These are phyloP conservation scores for Peribolospora baueri DNA, from an alignment of 768 basidiomycete genomes.

Conservation along the genomic window DNA sequence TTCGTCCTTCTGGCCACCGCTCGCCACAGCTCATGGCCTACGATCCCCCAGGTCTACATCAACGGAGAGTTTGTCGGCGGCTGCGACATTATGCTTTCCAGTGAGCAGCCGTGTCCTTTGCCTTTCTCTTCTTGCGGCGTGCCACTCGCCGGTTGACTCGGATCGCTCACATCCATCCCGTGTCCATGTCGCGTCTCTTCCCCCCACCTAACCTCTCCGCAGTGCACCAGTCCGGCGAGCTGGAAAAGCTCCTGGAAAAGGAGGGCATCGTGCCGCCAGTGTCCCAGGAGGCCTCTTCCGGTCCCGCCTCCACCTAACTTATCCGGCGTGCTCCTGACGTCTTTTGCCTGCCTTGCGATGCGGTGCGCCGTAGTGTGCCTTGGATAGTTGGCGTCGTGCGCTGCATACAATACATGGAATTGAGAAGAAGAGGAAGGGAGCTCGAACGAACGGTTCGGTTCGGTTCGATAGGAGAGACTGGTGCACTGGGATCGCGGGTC, in stretches of 20 bases:
- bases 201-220: background rate
- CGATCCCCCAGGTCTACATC: constrained; percentile 82
- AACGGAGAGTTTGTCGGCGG: constrained; percentile 91
- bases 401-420: too few relatives aligned
- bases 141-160: background rate
- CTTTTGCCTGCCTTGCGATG: too few relatives aligned
- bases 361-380: too few relatives aligned
- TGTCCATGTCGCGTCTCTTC: background rate
- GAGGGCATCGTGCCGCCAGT: constrained; percentile 40
- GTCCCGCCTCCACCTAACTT: too few relatives aligned
- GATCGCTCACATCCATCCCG: background rate
- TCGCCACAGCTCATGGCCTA: constrained; percentile 68
- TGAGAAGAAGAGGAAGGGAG: too few relatives aligned
- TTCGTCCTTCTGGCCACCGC: background rate
- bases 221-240: constrained; percentile 95
- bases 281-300: constrained; percentile 5
- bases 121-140: background rate
- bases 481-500: too few relatives aligned
- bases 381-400: too few relatives aligned
- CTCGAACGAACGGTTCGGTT: too few relatives aligned
- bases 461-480: too few relatives aligned
- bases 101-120: constrained; percentile 28
- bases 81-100: constrained; percentile 76
- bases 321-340: too few relatives aligned
- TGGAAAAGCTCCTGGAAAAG: constrained; percentile 55